Conservation (phyloP, 257 asterid genomes). For the Datura wrightii region DNA sequence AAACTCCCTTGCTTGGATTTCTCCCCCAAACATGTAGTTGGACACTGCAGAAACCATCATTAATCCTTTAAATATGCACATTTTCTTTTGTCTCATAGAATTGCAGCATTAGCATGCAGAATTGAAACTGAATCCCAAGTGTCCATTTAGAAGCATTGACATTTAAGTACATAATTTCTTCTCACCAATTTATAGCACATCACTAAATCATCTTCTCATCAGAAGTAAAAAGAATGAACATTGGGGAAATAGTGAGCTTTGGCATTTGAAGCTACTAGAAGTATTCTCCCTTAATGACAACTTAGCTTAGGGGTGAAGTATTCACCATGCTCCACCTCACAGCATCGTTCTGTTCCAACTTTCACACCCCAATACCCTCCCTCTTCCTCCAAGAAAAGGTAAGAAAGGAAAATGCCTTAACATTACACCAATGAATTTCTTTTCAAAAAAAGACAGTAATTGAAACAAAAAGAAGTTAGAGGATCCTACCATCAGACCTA, state of each 20-base stretch:
- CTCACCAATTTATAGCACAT: background rate
- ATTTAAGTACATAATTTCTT: background rate
- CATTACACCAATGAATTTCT: background rate
- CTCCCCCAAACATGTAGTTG: slow-evolving; percentile 65
- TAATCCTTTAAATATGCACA: background rate
- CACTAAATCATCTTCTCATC: slow-evolving; percentile 6
- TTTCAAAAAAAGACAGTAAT: background rate
- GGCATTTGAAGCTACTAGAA: background rate
- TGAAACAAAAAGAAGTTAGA: background rate
- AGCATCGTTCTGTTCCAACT: background rate
- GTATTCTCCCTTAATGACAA: background rate
- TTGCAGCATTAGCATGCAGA: background rate
- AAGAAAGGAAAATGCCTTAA: background rate
- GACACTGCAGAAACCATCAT: slow-evolving; percentile 55
- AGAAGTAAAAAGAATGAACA: background rate
- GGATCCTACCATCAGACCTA: background rate
- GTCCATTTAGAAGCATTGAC: background rate
- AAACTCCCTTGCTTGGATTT: slow-evolving; percentile 69
- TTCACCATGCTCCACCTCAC: background rate
- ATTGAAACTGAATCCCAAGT: background rate
- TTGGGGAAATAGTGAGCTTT: background rate
- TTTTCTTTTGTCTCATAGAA: background rate
- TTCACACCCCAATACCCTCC: background rate
- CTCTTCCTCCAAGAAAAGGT: background rate
- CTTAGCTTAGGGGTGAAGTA: background rate